Base-by-base conservation (phyloP, 805 yeast genomes). In the Kluyveromyces siamensis region DNA sequence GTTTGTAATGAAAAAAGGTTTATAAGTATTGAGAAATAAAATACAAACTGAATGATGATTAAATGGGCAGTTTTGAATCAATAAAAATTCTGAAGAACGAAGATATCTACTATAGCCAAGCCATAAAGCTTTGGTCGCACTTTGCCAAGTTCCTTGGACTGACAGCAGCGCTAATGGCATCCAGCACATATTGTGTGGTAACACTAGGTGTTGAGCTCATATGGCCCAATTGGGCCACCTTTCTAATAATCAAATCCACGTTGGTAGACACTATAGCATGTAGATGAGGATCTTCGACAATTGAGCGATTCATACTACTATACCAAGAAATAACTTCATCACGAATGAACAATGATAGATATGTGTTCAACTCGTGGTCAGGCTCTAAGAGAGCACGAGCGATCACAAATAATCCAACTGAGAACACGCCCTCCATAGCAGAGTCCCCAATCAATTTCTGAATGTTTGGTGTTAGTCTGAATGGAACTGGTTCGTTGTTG, bases 241-340 rank as follows among this genome's bases (percentile, higher is more conserved):
- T 78, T 66, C 87, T 84, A 47, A 82, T 80, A 37, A 93, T 84
- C 44, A 84, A 72, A 40, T 90, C 97, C 40, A 88, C 96, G 61
- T 93, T 93, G 36, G 84, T 79, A 56, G 84, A 79, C 27, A 93
- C 96, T 66, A 89, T 84, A 54, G 89, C 96, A 48, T 90, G 74
- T 50, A 91, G 66, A 57, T 86, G 95, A 44, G 84, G 82, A 55
- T 87, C 96, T 56, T 83, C 91, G 1, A 88, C 89, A 36, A 84
- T 73, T 10, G 93, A 81, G 50, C 89, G 79, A 60, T 89, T 96
- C 58, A 83, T 81, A 62, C 86, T 95, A 38, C 90, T 81, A 65
- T 84, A 90, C 98, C 97, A 91, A 0, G 96, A 82, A 46, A 90
- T 80, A 16, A 91, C 85, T 67, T 93, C 99, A 68, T 93, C 99